Evolutionary conservation across 2,329 filamentous ascomycete genomes (phyloP), one percentile per base, ranked within the genome.

Genomic region (Colletotrichum euphorbiae): DNA sequence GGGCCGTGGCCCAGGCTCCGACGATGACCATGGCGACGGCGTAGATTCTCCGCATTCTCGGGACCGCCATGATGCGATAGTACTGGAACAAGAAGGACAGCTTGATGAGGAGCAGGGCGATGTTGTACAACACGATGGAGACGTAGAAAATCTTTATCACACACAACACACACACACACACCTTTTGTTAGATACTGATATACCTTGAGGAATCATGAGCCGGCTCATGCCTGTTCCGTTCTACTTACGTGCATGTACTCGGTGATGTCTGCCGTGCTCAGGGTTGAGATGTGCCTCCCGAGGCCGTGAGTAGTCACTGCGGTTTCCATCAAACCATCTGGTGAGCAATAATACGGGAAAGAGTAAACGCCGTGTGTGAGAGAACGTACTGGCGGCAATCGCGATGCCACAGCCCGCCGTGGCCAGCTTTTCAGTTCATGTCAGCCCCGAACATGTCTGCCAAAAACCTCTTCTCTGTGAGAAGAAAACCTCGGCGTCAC

Each of bases 81-180:
- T 80, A 80, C 69, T 80, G 78, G n/a, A 77, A 70, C 31, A 80
- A 70, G 48, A 80, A 77, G 3, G 77, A 76, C 38, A 77, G 71
- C 61, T 80, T 80, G 61, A 77, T 73, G 43, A 71, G 69, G 40
- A 73, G 51, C 3, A 80, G 71, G 24, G 73, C 71, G 13, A 71
- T 54, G 58, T 75, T 76, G 72, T 79, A 80, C n/a, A 75, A 65
- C 6, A 79, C 64, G 36, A 78, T 74, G 9, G 74, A 73, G 24
- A 75, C 52, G 64, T 73, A 79, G 60, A 79, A 75, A 79, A 75
- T 6, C 57, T 69, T 76, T 78, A 58, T 31, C 8, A 57, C 24
- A 52, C 11, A n/a, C n/a, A n/a, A n/a, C n/a, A n/a, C n/a, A n/a
- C n/a, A n/a, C n/a, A n/a, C n/a, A n/a, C n/a, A n/a, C n/a, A n/a